Conservation (phyloP, 805 yeast genomes). For the Clavispora carvajalis region DNA sequence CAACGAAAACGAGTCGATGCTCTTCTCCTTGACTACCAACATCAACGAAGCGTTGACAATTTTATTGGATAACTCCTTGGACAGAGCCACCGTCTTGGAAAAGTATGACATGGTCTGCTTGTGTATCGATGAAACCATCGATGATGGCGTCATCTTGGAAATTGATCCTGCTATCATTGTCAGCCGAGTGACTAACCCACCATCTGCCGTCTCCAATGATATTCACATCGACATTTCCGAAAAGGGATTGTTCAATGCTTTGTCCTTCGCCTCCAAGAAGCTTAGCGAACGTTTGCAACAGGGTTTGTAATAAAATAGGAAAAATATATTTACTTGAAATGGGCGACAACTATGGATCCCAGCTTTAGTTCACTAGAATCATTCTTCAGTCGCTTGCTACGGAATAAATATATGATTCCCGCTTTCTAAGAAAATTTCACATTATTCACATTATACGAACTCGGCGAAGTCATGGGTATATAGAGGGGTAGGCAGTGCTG, state of each 20-base stretch:
- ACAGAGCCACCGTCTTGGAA: conserved; percentile 72
- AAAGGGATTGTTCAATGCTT: conserved; percentile 75
- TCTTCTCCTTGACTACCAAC: conserved; percentile 71
- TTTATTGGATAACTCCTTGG: conserved; percentile 64
- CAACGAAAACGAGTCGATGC: conserved; percentile 80
- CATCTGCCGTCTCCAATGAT: conserved; percentile 51
- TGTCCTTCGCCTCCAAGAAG: conserved; percentile 81
- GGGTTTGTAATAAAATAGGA: conserved; percentile 25
- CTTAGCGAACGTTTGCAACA: conserved; percentile 43
- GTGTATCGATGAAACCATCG: conserved; percentile 87
- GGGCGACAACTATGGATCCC: no score
- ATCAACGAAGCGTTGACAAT: conserved; percentile 78
- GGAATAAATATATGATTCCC: no score
- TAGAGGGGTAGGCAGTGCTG: no score
- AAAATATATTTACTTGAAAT: background rate
- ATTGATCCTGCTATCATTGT: conserved; percentile 84
- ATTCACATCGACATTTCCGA: conserved; percentile 64
- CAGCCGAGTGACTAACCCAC: conserved; percentile 85
- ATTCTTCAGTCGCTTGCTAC: no score
- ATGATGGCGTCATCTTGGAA: conserved; percentile 89
- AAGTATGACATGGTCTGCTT: conserved; percentile 81
- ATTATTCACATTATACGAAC: no score
- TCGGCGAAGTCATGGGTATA: no score
- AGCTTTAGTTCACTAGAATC: no score
- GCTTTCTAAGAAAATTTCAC: no score